Evolutionary conservation across 352 stramenopile genomes (phyloP).

Genomic region (Aphanomyces invadans): DNA sequence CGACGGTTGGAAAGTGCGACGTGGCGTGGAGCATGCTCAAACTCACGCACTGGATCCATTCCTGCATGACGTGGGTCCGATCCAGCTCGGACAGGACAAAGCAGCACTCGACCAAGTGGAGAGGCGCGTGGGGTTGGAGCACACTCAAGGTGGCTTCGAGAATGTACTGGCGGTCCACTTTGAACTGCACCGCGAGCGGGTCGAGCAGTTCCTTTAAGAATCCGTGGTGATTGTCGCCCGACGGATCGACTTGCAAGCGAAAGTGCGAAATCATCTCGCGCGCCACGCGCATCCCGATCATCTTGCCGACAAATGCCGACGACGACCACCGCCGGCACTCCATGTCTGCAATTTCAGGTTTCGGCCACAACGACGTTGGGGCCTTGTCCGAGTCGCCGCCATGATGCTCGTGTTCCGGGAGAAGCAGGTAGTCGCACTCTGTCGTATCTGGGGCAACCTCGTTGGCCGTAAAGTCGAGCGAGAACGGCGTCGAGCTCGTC

Average conservation of each 20-base stretch:
- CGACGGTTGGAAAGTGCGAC: slow-evolving; percentile 66
- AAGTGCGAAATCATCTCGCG: slow-evolving; percentile 82
- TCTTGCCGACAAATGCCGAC: slow-evolving; percentile 79
- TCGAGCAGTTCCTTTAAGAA: slow-evolving; percentile 70
- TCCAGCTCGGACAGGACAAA: slow-evolving; percentile 64
- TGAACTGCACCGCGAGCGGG: slow-evolving; percentile 67
- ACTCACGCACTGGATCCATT: slow-evolving; percentile 77
- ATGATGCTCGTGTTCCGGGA: not conserved
- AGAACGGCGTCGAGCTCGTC: not conserved
- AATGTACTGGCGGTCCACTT: slow-evolving; percentile 71
- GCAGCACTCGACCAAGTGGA: slow-evolving; percentile 77
- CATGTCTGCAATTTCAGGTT: slow-evolving; percentile 77
- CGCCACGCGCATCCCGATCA: slow-evolving; percentile 76
- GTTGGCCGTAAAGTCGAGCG: slow-evolving; percentile 12
- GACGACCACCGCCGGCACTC: slow-evolving; percentile 79
- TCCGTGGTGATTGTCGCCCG: slow-evolving; percentile 39
- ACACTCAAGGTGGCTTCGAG: slow-evolving; percentile 67
- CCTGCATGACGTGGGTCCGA: slow-evolving; percentile 44
- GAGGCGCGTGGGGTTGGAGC: slow-evolving; percentile 69
- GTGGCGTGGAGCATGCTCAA: slow-evolving; percentile 75
- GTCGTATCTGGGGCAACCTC: too few species aligned
- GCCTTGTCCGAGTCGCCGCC: slow-evolving; percentile 2
- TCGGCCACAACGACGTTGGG: slow-evolving; percentile 49
- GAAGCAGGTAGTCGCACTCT: slow-evolving; percentile 13
- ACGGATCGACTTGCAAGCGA: slow-evolving; percentile 43